phyloP scores from a whole-genome alignment of 179 eudicot genomes.

The Nepenthes alata region DNA sequence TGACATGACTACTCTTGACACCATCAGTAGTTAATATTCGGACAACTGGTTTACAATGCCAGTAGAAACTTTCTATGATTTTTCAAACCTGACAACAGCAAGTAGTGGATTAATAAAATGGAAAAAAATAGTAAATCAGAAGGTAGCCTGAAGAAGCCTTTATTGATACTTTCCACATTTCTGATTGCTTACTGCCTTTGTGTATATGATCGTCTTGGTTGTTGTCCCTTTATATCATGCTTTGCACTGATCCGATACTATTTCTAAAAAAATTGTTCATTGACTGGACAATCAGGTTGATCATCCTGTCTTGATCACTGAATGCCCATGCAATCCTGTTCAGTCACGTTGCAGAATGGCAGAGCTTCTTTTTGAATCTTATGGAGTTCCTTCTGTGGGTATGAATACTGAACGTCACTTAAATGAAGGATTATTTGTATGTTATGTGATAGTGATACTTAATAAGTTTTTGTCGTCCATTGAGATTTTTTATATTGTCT shows the following conservation, averaged over 20 bases:
- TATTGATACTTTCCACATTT: no score
- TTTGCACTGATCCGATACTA: background rate
- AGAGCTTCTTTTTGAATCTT: slow-evolving; percentile 89
- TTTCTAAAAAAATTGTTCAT: slow-evolving; percentile 17
- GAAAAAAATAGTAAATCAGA: no score
- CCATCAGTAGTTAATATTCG: no score
- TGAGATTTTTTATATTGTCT: background rate
- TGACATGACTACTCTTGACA: no score
- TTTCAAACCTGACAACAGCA: no score
- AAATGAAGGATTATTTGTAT: background rate
- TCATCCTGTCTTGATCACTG: slow-evolving; percentile 90
- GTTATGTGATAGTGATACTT: background rate
- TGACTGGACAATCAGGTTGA: slow-evolving; percentile 59
- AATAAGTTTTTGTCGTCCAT: background rate
- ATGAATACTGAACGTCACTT: slow-evolving; percentile 10
- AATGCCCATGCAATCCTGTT: slow-evolving; percentile 84
- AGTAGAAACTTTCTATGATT: no score
- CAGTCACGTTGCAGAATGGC: slow-evolving; percentile 95
- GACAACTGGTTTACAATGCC: no score
- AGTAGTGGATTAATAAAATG: no score
- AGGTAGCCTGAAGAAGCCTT: no score
- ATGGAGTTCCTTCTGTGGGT: slow-evolving; percentile 99
- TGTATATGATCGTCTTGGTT: no score
- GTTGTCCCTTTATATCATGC: background rate
- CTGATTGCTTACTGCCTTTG: no score